Evolutionary conservation across 257 asterid genomes (phyloP), one percentile per base, ranked within the genome.

Genomic region (Penstemon eatonii): DNA sequence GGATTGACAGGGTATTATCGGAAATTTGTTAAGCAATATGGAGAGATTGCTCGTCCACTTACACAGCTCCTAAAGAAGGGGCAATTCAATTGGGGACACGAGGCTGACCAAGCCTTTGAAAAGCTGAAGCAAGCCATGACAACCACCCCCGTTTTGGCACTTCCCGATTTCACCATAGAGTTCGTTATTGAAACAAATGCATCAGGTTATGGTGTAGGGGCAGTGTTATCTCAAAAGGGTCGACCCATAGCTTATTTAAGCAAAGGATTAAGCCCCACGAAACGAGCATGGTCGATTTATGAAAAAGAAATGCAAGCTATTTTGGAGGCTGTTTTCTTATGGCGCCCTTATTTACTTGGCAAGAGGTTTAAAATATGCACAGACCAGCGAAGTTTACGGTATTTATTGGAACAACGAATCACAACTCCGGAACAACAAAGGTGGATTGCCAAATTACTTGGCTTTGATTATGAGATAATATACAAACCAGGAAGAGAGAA

Each of bases 131-230:
- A 12, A 37, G 65, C 65, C 11, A 59, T 59, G 65, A 41, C 25
- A 5, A 3, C 4, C 2, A 6, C 65, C 1, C 65, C 65, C 4
- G 65, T 59, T 5, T 25, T 59, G 2, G 65, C 46, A 7, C 47
- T 59, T 2, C 47, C 47, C 4, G 47, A 59, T 37, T 59, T 59
- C n/a, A 3, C 47, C 11, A 1, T 8, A 18, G 41, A 19, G 9
- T 67, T 67, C 5, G 8, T 4, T 18, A 6, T 67, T 3, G 53
- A 67, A n/a, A 55, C 40, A 39, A 65, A 67, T 67, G 72, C 64
- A 0, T 54, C 13, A 0, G 53, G 38, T 3, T 2, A 0, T 0
- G 72, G 72, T 0, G n/a, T 67, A 1, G 72, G 72, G 4, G 67
- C 55, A 3, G 42, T 67, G 4, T 0, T 67, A 6, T 5, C 25